Conservation (phyloP, 495 filamentous ascomycete species). For the Penicillium nucicola region DNA sequence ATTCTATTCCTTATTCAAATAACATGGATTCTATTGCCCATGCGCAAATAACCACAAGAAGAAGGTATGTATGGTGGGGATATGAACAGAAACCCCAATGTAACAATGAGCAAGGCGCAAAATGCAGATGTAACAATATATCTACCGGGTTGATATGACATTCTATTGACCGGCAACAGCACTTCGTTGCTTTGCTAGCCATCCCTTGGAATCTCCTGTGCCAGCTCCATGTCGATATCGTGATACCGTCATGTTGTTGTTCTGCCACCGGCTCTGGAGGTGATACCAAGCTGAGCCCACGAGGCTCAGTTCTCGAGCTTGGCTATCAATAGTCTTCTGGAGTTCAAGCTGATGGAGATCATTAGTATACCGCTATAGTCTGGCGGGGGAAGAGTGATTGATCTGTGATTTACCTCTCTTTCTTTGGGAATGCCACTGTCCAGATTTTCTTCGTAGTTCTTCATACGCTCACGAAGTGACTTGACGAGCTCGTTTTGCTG, state of each 20-base stretch:
- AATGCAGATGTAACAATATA: background rate
- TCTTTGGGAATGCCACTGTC: conserved; percentile 46
- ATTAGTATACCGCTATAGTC: conserved; percentile 11
- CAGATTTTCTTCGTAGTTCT: conserved; percentile 45
- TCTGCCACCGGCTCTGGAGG: conserved; percentile 77
- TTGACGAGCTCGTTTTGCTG: conserved; percentile 59
- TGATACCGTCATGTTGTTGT: conserved; percentile 71
- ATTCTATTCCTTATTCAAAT: background rate
- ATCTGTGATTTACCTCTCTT: conserved; percentile 38
- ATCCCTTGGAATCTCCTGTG: conserved; percentile 79
- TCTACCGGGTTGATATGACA: background rate
- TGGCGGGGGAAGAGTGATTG: background rate
- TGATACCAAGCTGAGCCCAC: conserved; percentile 93
- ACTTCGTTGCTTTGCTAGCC: conserved; percentile 85
- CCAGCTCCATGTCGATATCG: conserved; percentile 49
- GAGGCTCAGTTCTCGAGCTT: conserved; percentile 73
- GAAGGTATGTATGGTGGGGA: conserved; percentile 7
- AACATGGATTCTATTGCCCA: conserved; percentile 3
- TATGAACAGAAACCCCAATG: conserved; percentile 2
- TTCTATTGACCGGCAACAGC: conserved; percentile 52
- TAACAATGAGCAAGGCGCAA: background rate
- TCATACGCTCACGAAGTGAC: conserved; percentile 54
- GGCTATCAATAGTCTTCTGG: conserved; percentile 63
- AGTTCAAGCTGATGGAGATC: conserved; percentile 45
- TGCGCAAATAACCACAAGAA: conserved; percentile 3